A percentile compares a stretch with the other conserved stretches of the same genome.
Conservation (phyloP, 202 grass and related monocot genomes). For the Zizania palustris region DNA sequence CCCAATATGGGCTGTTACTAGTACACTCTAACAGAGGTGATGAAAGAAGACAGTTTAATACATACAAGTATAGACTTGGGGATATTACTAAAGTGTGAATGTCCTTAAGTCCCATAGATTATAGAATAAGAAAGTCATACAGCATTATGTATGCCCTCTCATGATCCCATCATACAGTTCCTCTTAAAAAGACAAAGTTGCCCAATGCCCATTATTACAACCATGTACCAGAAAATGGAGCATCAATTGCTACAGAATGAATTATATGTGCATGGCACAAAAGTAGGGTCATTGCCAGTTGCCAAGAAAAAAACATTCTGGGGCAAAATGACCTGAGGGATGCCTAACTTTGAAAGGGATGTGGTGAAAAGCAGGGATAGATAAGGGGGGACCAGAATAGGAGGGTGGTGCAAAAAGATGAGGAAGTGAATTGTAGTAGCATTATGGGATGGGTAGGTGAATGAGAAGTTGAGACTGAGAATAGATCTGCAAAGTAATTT, state of each 20-base stretch:
- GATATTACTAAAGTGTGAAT: slow-evolving; percentile 4
- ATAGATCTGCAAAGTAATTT: neutral
- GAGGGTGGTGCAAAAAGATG: neutral
- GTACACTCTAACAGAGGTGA: too few species aligned
- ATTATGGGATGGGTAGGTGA: neutral
- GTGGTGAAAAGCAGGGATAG: neutral
- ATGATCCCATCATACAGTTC: neutral
- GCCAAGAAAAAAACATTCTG: neutral
- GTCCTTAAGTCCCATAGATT: neutral
- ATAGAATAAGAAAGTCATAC: too few species aligned
- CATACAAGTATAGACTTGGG: too few species aligned
- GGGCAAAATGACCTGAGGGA: neutral
- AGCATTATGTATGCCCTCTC: neutral
- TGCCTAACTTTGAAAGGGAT: too few species aligned
- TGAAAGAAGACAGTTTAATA: neutral
- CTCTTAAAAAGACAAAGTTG: neutral
- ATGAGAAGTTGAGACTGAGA: neutral
- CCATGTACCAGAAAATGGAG: neutral
- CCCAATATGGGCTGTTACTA: too few species aligned
- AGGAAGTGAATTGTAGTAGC: neutral
- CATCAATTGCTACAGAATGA: neutral
- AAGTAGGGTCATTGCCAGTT: neutral
- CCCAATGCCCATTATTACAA: neutral
- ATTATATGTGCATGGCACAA: neutral
- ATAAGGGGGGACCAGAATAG: too few species aligned